These are phyloP conservation scores for Davidsoniella eucalypti DNA, from an alignment of 2,329 filamentous ascomycete genomes.

Conservation along the genomic window DNA sequence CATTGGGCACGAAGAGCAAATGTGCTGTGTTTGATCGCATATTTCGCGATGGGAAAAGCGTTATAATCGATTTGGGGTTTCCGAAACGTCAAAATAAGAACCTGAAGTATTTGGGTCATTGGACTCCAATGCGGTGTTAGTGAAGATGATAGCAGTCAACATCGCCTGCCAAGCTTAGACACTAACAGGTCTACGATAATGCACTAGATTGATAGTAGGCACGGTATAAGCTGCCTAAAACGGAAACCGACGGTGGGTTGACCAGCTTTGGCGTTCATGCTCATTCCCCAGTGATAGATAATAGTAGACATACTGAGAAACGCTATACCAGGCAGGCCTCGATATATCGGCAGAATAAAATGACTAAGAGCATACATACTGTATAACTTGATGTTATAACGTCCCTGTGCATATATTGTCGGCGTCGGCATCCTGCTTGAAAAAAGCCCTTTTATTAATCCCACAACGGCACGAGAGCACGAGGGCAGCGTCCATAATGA, in stretches of 20 bases:
- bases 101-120: constrained; percentile 7
- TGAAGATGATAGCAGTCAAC: too few species aligned
- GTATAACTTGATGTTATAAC: not conserved
- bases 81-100: not conserved
- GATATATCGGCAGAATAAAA: too few species aligned
- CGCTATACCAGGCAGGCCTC: too few species aligned
- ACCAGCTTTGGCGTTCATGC: too few species aligned
- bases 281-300: too few species aligned
- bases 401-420: not conserved
- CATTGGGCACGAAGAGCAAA: not conserved
- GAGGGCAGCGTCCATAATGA: not conserved
- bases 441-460: not conserved
- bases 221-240: too few species aligned
- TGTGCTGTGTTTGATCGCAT: not conserved
- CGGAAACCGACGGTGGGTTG: too few species aligned
- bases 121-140: constrained; percentile 1
- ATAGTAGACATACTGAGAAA: too few species aligned
- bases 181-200: too few species aligned
- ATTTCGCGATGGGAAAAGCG: not conserved
- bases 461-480: constrained; percentile 5
- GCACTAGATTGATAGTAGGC: too few species aligned
- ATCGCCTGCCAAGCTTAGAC: too few species aligned
- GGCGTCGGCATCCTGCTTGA: not conserved
- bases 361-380: too few species aligned
- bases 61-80: constrained; percentile 1